These are phyloP conservation scores for Hyaloscypha variabilis DNA, from an alignment of 495 filamentous ascomycete species.

Conservation along the genomic window DNA sequence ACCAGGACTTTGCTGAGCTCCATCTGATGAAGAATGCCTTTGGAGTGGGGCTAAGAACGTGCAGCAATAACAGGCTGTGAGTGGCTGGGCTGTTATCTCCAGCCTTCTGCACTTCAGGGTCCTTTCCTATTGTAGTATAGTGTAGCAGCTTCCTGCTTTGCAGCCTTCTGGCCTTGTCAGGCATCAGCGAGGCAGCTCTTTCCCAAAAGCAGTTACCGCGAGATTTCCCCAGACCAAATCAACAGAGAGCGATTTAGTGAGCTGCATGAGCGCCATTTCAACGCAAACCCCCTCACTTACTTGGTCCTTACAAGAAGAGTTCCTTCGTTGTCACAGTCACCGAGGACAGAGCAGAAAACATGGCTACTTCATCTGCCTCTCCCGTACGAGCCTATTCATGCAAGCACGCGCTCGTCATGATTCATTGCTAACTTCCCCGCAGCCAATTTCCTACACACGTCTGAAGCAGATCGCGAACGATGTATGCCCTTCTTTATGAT, in stretches of 20 bases:
- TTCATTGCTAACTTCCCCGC: conserved; percentile 15
- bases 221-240: not conserved
- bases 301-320: not conserved
- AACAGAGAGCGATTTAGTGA: not conserved
- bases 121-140: not conserved
- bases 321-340: not conserved
- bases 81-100: not conserved
- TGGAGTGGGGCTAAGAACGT: conserved; percentile 10
- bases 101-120: not conserved
- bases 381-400: conserved; percentile 19
- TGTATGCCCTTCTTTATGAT: conserved; percentile 52
- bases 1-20: not conserved
- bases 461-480: conserved; percentile 82
- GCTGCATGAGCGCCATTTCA: not conserved
- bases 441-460: conserved; percentile 77
- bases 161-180: not conserved
- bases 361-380: conserved; percentile 28
- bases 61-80: not conserved
- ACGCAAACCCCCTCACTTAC: not conserved
- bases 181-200: not conserved
- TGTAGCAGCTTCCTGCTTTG: not conserved
- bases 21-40: not conserved
- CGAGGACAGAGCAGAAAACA: not conserved
- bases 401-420: not conserved
- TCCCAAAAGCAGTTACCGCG: not conserved